Conservation (phyloP, 2,329 filamentous ascomycete genomes). For the Hypoxylon sp. region DNA sequence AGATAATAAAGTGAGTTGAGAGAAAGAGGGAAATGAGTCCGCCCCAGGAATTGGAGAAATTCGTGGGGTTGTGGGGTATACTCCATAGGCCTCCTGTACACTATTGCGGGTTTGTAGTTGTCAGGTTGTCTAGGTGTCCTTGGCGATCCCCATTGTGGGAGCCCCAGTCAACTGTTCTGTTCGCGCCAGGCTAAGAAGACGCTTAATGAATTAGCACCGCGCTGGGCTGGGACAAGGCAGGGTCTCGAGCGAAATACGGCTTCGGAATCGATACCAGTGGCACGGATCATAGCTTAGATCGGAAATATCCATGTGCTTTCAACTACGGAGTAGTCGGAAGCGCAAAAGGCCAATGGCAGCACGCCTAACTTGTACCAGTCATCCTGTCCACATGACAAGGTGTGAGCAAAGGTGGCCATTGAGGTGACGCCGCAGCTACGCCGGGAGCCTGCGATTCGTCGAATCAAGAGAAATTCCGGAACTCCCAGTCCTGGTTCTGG, state of each 20-base stretch:
- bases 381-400: conserved; percentile 12
- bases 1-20: conserved; percentile 16
- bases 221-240: conserved; percentile 22
- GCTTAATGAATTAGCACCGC: conserved; percentile 14
- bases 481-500: conserved; percentile 6
- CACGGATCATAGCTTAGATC: conserved; percentile 22
- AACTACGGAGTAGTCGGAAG: conserved; percentile 18
- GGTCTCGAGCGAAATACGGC: conserved; percentile 28
- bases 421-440: background rate
- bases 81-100: conserved; percentile 22
- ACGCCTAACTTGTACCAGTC: conserved; percentile 8
- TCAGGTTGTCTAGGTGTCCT: conserved; percentile 33
- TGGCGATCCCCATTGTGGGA: conserved; percentile 30
- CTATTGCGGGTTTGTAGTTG: background rate
- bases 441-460: conserved; percentile 6
- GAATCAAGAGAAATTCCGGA: conserved; percentile 24
- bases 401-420: background rate
- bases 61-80: conserved; percentile 46
- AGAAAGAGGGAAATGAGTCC: conserved; percentile 23
- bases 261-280: conserved; percentile 21
- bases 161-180: conserved; percentile 10
- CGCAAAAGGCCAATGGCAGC: conserved; percentile 17
- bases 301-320: conserved; percentile 21
- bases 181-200: conserved; percentile 13
- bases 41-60: conserved; percentile 44